phyloP scores from a whole-genome alignment of 306 rosid species.

The Comarum palustre region DNA sequence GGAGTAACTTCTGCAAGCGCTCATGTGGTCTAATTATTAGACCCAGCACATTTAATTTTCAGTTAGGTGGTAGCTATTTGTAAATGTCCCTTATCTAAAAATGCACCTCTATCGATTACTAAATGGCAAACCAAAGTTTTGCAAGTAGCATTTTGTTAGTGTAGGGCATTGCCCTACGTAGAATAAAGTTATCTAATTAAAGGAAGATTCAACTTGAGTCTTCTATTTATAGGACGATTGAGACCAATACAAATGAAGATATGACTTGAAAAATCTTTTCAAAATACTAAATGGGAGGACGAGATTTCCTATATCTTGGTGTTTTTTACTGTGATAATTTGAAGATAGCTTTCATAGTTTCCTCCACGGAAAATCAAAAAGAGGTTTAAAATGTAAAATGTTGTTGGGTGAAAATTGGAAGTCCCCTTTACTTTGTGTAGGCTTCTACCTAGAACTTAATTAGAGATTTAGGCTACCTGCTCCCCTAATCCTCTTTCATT shows the following conservation, averaged over 20 bases:
- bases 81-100: background rate
- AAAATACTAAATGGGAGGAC: background rate
- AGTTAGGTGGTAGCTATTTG: background rate
- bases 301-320: background rate
- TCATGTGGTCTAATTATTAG: constrained; percentile 4
- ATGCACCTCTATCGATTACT: background rate
- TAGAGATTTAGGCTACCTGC: constrained; percentile 25
- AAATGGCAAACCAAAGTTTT: background rate
- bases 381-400: background rate
- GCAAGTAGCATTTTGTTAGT: background rate
- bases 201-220: too few relatives aligned
- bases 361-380: background rate
- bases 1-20: background rate
- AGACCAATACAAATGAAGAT: too few relatives aligned
- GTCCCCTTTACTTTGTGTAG: background rate
- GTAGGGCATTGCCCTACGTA: background rate
- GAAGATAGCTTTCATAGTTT: background rate
- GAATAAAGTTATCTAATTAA: background rate
- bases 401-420: background rate
- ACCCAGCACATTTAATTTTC: background rate
- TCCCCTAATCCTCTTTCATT: constrained; percentile 17
- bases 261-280: too few relatives aligned
- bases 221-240: too few relatives aligned
- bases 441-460: background rate
- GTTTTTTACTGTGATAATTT: background rate